These are phyloP conservation scores for Paramecium sonneborni DNA, from an alignment of 73 alveolate genomes.

Conservation along the genomic window DNA sequence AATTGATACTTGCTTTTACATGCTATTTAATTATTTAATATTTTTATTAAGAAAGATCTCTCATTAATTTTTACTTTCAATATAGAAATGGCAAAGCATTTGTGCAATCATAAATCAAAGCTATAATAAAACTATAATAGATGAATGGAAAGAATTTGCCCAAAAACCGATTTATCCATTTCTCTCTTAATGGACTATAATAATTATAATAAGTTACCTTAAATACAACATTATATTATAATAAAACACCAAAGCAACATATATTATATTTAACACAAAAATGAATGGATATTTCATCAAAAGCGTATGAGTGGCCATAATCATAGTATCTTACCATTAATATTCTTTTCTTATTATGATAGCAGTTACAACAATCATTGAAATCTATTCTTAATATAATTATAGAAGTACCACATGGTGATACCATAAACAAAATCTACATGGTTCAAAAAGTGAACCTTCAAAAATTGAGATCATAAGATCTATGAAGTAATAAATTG, in stretches of 20 bases:
- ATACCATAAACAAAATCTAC: too few species aligned
- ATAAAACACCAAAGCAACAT: conserved; percentile 31
- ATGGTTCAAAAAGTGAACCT: too few species aligned
- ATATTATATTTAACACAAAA: conserved; percentile 17
- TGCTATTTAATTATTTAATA: too few species aligned
- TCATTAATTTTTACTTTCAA: neutral
- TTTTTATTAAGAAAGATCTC: neutral
- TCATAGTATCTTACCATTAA: conserved; percentile 36
- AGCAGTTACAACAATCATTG: too few species aligned
- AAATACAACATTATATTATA: neutral
- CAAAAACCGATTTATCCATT: conserved; percentile 26
- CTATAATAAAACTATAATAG: neutral
- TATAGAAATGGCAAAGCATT: conserved; percentile 18
- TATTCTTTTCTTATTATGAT: conserved; percentile 7
- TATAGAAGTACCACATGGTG: too few species aligned
- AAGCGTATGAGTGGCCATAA: neutral
- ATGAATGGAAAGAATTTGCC: conserved; percentile 30
- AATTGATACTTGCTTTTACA: too few species aligned
- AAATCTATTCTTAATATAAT: too few species aligned
- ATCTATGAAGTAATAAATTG: too few species aligned
- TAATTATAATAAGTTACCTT: neutral
- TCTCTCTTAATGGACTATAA: conserved; percentile 18
- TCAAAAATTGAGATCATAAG: too few species aligned
- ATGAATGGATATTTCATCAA: conserved; percentile 32
- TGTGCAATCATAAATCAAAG: conserved; percentile 3